Evolutionary conservation across 345 rosid genomes (phyloP).

Genomic region (Hibiscus mutabilis): DNA sequence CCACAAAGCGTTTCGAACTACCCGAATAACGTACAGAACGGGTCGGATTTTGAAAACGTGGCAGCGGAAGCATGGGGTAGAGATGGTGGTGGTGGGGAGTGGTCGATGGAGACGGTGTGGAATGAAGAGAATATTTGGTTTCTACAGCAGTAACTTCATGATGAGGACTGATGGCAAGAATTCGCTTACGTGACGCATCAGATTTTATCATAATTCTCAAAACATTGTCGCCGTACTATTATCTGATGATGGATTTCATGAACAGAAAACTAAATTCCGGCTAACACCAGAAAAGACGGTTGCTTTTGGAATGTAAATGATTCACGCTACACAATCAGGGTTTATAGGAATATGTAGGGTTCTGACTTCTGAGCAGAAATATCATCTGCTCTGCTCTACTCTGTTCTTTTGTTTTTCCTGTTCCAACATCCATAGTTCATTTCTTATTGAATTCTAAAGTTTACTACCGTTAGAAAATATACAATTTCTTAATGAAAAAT

Average conservation of each 20-base stretch:
- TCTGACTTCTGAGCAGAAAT: not conserved
- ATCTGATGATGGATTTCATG: not conserved
- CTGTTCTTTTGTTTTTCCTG: not conserved
- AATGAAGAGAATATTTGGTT: constrained; percentile 50
- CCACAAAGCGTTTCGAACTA: not conserved
- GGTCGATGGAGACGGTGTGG: constrained; percentile 51
- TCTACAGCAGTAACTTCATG: constrained; percentile 31
- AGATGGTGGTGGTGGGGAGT: constrained; percentile 19
- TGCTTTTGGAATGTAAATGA: constrained; percentile 7
- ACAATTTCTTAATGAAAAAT: not conserved
- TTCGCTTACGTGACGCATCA: constrained; percentile 41
- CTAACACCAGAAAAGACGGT: not conserved
- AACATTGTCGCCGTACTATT: not conserved
- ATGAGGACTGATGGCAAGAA: constrained; percentile 2
- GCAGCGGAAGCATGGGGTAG: constrained; percentile 16
- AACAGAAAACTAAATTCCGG: not conserved
- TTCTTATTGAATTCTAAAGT: not conserved
- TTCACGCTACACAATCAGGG: constrained; percentile 2
- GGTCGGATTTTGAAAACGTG: constrained; percentile 21
- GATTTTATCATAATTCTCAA: not conserved
- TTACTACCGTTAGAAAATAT: not conserved
- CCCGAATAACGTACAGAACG: constrained; percentile 20
- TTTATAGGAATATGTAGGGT: not conserved
- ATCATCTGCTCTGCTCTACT: not conserved
- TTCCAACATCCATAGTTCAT: not conserved